phyloP scores from a whole-genome alignment of 805 yeast genomes.

The Candida sonorensis region DNA sequence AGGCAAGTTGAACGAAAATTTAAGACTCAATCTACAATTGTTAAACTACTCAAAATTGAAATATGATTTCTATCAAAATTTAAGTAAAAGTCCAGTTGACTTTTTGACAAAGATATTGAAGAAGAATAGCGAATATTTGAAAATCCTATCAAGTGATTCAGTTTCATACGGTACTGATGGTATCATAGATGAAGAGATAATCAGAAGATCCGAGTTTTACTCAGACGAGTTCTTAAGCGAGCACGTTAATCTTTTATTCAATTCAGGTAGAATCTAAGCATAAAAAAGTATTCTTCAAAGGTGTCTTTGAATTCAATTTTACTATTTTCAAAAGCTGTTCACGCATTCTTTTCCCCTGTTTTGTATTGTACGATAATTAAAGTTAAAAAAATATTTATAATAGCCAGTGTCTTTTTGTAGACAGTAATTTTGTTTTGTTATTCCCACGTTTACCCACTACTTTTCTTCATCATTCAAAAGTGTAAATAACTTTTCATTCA shows the following conservation, averaged over 20 bases:
- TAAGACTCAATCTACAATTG: slow-evolving; percentile 44
- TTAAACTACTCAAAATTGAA: slow-evolving; percentile 53
- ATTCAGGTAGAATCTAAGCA: slow-evolving; percentile 39
- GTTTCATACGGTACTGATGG: slow-evolving; percentile 28
- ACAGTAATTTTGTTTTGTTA: too few relatives aligned
- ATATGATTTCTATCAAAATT: slow-evolving; percentile 68
- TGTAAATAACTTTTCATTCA: slow-evolving; percentile 4
- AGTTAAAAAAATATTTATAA: too few relatives aligned
- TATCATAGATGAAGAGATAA: slow-evolving; percentile 3
- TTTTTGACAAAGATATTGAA: slow-evolving; percentile 70
- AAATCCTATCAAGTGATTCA: slow-evolving; percentile 75
- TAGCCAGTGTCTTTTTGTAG: too few relatives aligned
- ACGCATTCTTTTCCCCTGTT: too few relatives aligned
- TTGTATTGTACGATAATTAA: too few relatives aligned
- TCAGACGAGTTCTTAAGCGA: slow-evolving; percentile 72
- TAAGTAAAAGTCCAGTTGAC: slow-evolving; percentile 70
- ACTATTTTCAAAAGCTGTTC: too few relatives aligned
- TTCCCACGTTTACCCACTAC: too few relatives aligned
- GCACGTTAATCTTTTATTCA: slow-evolving; percentile 69
- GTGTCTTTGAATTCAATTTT: too few relatives aligned
- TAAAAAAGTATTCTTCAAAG: too few relatives aligned
- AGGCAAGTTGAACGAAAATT: slow-evolving; percentile 25
- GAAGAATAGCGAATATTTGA: slow-evolving; percentile 77
- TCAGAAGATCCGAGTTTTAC: slow-evolving; percentile 78
- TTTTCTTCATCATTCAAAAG: too few relatives aligned